A percentile compares a stretch with the other conserved stretches of the same genome.
Evolutionary conservation across 2,329 filamentous ascomycete species (phyloP).

Genomic region (Botrytis squamosa): DNA sequence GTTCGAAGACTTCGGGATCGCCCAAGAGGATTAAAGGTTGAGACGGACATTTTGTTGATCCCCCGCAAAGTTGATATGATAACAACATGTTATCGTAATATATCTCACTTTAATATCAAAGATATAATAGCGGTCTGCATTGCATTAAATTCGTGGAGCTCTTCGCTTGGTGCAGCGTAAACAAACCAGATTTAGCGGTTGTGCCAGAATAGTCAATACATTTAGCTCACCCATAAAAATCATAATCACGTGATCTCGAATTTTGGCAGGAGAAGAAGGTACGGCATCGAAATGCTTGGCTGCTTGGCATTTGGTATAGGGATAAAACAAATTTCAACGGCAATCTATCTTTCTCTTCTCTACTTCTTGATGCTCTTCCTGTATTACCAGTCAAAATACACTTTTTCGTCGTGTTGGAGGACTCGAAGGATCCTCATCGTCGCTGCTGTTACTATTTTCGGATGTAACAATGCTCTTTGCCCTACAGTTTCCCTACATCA

Average conservation of each 20-base stretch:
- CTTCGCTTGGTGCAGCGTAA: conserved; percentile 2
- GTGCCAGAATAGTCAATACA: not conserved
- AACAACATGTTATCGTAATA: conserved; percentile 23
- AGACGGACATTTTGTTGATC: conserved; percentile 30
- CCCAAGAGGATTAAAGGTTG: conserved; percentile 29
- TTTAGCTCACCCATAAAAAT: not conserved
- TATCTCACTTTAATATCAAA: conserved; percentile 4
- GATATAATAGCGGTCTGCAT: conserved; percentile 18
- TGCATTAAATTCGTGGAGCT: conserved; percentile 11
- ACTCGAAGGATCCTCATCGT: not conserved
- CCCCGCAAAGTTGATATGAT: conserved; percentile 8
- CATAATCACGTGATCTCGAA: not conserved
- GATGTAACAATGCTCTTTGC: not conserved
- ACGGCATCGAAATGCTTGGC: not conserved
- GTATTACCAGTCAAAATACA: not conserved
- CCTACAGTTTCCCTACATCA: too few species aligned
- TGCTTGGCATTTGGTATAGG: not conserved
- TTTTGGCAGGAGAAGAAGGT: not conserved
- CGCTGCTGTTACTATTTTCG: not conserved
- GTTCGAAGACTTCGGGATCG: conserved; percentile 34
- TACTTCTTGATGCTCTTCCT: not conserved
- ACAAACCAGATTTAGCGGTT: not conserved
- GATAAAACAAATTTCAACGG: conserved; percentile 7
- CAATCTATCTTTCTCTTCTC: not conserved
- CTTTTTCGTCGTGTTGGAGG: not conserved